phyloP scores from a whole-genome alignment of 345 rosid genomes.

The Salix udensis region DNA sequence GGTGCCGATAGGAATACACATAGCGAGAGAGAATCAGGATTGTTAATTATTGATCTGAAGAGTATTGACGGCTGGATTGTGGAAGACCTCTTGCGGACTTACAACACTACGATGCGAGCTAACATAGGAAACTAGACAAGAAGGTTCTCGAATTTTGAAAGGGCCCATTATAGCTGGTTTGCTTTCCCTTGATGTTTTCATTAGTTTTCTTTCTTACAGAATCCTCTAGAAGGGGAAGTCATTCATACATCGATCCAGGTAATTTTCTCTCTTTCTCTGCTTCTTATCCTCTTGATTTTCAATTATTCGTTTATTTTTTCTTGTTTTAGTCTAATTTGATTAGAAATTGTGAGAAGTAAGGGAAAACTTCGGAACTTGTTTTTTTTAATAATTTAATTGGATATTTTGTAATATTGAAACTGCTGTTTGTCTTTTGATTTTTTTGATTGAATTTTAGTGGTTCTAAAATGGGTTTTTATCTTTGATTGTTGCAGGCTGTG shows the following conservation, averaged over 20 bases:
- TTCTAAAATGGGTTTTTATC: no score
- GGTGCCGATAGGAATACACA: neutral
- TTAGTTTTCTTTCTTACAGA: neutral
- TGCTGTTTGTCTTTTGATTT: no score
- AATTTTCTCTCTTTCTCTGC: neutral
- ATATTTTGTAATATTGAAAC: no score
- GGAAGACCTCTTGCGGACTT: neutral
- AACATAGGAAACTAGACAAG: neutral
- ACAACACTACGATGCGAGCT: neutral
- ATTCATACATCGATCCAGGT: neutral
- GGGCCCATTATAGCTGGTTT: neutral
- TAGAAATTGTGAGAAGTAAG: no score
- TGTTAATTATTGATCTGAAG: neutral
- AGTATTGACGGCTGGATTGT: neutral
- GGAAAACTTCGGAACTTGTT: no score
- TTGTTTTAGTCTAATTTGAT: neutral
- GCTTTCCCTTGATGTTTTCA: neutral
- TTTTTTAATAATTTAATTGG: no score
- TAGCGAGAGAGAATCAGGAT: neutral
- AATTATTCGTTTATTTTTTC: neutral
- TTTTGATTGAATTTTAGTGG: no score
- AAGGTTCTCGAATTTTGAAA: constrained; percentile 6
- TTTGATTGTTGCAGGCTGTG: neutral
- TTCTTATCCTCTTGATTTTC: neutral
- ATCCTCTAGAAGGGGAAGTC: neutral